phyloP scores from a whole-genome alignment of 2,329 filamentous ascomycete genomes.

The Colletotrichum filicis region DNA sequence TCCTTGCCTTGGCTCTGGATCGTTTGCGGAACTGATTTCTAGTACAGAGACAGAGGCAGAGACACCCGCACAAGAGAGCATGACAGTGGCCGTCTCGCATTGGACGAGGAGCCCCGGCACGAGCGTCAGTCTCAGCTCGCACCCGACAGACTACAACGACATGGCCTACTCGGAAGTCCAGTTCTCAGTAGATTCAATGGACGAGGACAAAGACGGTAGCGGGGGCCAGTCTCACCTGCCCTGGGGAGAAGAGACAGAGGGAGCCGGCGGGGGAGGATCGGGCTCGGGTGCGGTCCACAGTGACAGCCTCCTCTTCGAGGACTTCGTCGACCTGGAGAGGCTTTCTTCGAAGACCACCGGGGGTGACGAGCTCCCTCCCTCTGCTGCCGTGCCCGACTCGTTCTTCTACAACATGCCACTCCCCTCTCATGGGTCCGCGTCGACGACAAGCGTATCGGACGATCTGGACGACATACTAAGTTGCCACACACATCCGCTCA shows the following conservation, averaged over 20 bases:
- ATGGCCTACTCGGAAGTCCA: conserved; percentile 32
- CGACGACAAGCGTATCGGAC: conserved; percentile 35
- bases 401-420: conserved; percentile 36
- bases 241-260: conserved; percentile 29
- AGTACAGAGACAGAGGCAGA: conserved; percentile 3
- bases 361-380: conserved; percentile 27
- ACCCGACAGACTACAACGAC: conserved; percentile 23
- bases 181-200: conserved; percentile 33
- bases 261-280: conserved; percentile 4
- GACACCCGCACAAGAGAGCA: conserved; percentile 18
- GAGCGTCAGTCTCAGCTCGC: conserved; percentile 29
- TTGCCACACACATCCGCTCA: conserved; percentile 33
- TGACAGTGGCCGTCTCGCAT: conserved; percentile 35
- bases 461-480: conserved; percentile 35
- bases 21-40: conserved; percentile 27
- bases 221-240: conserved; percentile 26
- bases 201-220: conserved; percentile 32
- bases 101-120: conserved; percentile 32
- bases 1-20: conserved; percentile 14
- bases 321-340: conserved; percentile 43
- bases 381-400: conserved; percentile 32
- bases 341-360: conserved; percentile 19
- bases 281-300: conserved; percentile 10
- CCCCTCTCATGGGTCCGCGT: conserved; percentile 28
- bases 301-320: conserved; percentile 40